Evolutionary conservation across 805 yeast species (phyloP), one percentile per base, ranked within the genome.

Genomic region (Danielia oregonensis): DNA sequence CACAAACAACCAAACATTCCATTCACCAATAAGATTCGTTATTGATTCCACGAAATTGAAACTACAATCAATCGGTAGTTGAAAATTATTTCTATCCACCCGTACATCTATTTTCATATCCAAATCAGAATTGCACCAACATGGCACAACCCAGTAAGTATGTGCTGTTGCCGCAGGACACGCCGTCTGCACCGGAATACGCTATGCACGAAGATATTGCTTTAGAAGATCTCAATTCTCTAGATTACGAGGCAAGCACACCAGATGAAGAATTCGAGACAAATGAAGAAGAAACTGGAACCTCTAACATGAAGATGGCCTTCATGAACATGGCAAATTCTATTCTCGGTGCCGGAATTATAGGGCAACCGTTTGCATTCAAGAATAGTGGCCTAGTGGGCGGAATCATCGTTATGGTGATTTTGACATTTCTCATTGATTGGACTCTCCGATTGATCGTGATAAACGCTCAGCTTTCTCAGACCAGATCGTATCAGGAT

Each of bases 291-390:
- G 23, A 17, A 5, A 36, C 44, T 14, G 70, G 69, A 4, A 53
- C 55, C 14, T 64, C 71, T 9, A 54, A 46, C 41, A 70, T 89
- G 72, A 75, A 73, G 38, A 83, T 83, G 86, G 97, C 97, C 4
- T 88, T 89, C 52, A 85, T 89, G 94, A 91, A 91, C 59, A 88
- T 89, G 95, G 95, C 96, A 7, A 89, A 89, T 59, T 82, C 94
- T 13, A 91, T 91, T 41, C 68, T 91, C 5, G 97, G 97, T 0
- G 97, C 97, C 0, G 97, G 97, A 6, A 86, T 91, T 35, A 86
- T 91, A 21, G 96, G 97, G 2, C 94, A 88, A 44, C 95, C 97
- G 2, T 83, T 80, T 44, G 96, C 97, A 0, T 77, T 89, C 50
- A 68, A 73, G 29, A 86, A 88, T 49, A 72, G 86, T 13, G 97